A percentile compares a stretch with the other conserved stretches of the same genome.
Conservation (phyloP, 2,329 filamentous ascomycete species). For the Aspergillus felis region DNA sequence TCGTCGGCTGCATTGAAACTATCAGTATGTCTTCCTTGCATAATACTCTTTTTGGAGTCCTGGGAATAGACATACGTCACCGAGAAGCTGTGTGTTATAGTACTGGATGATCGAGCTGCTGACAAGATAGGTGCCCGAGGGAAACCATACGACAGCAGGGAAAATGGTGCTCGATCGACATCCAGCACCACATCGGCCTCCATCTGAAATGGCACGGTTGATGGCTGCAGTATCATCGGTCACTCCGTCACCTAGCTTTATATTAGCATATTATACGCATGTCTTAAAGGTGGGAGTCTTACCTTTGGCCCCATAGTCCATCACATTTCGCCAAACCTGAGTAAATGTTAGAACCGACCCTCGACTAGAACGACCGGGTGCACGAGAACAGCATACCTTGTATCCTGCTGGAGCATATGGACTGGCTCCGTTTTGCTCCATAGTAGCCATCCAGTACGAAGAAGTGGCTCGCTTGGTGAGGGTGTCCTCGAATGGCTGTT, state of each 20-base stretch:
- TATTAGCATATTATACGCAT: too few species aligned
- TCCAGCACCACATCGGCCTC: conserved; percentile 41
- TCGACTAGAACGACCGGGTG: too few species aligned
- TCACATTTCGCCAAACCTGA: conserved; percentile 11
- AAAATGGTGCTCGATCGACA: conserved; percentile 38
- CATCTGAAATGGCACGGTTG: conserved; percentile 44
- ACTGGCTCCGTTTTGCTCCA: too few species aligned
- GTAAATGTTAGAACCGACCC: too few species aligned
- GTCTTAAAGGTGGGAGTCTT: not conserved
- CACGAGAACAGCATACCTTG: too few species aligned
- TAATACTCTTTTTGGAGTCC: too few species aligned
- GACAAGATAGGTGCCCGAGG: conserved; percentile 56
- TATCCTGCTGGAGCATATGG: too few species aligned
- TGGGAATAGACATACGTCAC: conserved; percentile 36
- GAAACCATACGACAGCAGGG: conserved; percentile 55
- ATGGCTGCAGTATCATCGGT: conserved; percentile 46
- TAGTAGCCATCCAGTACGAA: too few species aligned
- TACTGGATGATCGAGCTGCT: conserved; percentile 57
- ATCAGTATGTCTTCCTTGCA: too few species aligned
- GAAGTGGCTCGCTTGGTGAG: too few species aligned
- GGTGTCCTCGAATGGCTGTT: too few species aligned
- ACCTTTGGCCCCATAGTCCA: conserved; percentile 10
- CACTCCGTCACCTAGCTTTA: not conserved
- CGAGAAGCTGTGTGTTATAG: conserved; percentile 61
- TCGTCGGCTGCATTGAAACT: too few species aligned